Evolutionary conservation across 73 alveolate species (phyloP).

Genomic region (Paramecium octaurelia): DNA sequence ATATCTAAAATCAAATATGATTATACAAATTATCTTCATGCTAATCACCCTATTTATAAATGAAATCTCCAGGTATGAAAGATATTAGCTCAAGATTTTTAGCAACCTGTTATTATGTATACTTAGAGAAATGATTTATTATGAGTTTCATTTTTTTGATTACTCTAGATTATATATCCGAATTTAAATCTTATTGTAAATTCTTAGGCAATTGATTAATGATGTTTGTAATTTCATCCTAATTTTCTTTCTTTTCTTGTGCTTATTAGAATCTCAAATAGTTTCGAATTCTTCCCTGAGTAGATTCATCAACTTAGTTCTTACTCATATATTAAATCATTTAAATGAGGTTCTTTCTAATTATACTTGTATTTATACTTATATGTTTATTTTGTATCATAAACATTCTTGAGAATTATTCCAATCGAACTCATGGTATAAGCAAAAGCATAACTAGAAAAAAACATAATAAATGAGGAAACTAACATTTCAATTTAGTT

Average conservation of each 20-base stretch:
- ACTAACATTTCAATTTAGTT: constrained; percentile 34
- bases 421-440: constrained; percentile 60
- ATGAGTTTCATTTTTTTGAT: background rate
- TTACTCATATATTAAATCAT: background rate
- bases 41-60: background rate
- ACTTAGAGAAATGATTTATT: background rate
- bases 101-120: background rate
- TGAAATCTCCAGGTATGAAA: background rate
- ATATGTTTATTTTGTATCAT: constrained; percentile 14
- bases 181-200: background rate
- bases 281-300: background rate
- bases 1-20: background rate
- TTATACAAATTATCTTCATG: background rate
- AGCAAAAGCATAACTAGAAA: constrained; percentile 55
- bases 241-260: background rate
- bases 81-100: background rate
- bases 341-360: background rate
- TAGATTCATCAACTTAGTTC: background rate
- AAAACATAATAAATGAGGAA: constrained; percentile 7
- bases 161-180: background rate
- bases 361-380: background rate
- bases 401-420: constrained; percentile 18
- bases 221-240: background rate
- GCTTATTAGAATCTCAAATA: background rate
- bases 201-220: background rate